phyloP scores from a whole-genome alignment of 129 eudicot species.

The Flaveria linearis region DNA sequence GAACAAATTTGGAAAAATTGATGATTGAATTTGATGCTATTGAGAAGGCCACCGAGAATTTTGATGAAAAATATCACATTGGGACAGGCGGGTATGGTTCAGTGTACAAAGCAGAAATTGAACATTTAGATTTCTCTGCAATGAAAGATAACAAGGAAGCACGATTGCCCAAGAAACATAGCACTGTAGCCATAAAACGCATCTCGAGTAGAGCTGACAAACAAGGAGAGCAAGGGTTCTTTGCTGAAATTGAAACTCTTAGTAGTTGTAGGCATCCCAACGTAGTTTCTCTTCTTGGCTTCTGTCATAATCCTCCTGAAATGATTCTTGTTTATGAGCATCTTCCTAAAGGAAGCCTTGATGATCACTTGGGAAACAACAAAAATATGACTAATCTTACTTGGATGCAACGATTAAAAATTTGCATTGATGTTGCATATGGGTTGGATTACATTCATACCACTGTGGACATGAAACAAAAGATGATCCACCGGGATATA shows the following conservation, averaged over 20 bases:
- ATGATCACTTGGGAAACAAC: neutral
- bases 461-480: neutral
- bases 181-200: slow-evolving; percentile 1
- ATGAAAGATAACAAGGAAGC: neutral
- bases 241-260: neutral
- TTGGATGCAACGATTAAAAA: neutral
- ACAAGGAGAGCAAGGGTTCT: slow-evolving; percentile 8
- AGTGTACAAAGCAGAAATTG: slow-evolving; percentile 10
- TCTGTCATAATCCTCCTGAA: neutral
- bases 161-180: neutral
- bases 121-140: neutral
- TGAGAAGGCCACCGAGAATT: slow-evolving; percentile 1
- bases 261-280: slow-evolving; percentile 5
- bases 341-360: slow-evolving; percentile 8
- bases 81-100: slow-evolving; percentile 20
- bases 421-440: slow-evolving; percentile 1
- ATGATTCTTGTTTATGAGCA: slow-evolving; percentile 6
- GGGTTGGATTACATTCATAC: slow-evolving; percentile 17
- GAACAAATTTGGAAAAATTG: neutral
- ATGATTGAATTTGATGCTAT: slow-evolving; percentile 2
- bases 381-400: slow-evolving; percentile 4
- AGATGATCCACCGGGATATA: slow-evolving; percentile 10
- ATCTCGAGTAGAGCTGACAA: neutral
- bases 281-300: slow-evolving; percentile 14
- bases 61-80: neutral